Evolutionary conservation across 2,329 filamentous ascomycete genomes (phyloP).

Genomic region (Penicillium sclerotiorum): DNA sequence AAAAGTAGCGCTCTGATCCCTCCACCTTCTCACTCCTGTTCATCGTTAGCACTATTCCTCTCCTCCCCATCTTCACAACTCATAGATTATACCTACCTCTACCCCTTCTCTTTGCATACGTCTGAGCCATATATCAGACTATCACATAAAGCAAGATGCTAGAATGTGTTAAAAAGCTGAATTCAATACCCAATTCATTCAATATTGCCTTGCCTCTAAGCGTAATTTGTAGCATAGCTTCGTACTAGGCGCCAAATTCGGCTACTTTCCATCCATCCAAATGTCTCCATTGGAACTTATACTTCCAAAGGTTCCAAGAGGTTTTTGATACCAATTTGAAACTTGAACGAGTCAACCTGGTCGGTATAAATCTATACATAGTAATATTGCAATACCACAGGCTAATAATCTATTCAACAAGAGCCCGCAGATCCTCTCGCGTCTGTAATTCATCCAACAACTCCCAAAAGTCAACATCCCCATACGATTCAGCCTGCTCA

Average conservation of each 20-base stretch:
- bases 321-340: too few species aligned
- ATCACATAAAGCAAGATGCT: neutral
- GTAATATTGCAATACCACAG: too few species aligned
- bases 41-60: constrained; percentile 1
- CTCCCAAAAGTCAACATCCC: neutral
- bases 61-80: neutral
- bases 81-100: constrained; percentile 1
- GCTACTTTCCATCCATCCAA: too few species aligned
- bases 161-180: neutral
- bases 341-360: too few species aligned
- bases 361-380: too few species aligned
- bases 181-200: neutral
- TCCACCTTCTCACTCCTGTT: neutral
- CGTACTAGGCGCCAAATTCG: too few species aligned
- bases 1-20: constrained; percentile 19
- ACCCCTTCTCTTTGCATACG: constrained; percentile 1
- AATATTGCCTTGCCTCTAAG: neutral
- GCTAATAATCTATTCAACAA: too few species aligned
- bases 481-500: neutral
- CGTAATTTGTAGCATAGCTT: too few species aligned
- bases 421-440: neutral
- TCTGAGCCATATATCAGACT: neutral
- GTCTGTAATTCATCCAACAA: neutral
- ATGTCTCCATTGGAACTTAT: too few species aligned
- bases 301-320: too few species aligned